These are phyloP conservation scores for Fusarium sp. DNA, from an alignment of 2,329 filamentous ascomycete genomes.

Conservation along the genomic window DNA sequence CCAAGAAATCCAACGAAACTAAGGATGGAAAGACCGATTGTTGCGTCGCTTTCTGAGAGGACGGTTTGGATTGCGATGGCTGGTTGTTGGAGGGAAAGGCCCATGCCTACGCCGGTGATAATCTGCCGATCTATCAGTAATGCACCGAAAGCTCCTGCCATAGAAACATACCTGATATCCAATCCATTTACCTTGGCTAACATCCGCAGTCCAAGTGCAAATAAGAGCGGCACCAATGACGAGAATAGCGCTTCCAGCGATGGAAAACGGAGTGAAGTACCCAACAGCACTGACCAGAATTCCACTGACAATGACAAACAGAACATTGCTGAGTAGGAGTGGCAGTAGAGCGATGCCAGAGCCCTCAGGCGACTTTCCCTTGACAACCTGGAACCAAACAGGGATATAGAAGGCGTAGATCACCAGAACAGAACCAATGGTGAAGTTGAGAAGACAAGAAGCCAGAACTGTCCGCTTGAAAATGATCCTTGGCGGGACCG, in stretches of 20 bases:
- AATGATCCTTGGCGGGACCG: slow-evolving; percentile 5
- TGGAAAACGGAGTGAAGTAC: slow-evolving; percentile 18
- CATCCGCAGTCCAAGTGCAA: slow-evolving; percentile 14
- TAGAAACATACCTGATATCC: slow-evolving; percentile 17
- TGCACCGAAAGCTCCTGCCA: rapidly evolving
- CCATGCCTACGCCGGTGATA: slow-evolving; percentile 15
- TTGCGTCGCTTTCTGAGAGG: slow-evolving; percentile 13
- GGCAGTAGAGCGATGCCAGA: slow-evolving; percentile 21
- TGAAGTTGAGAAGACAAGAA: not conserved
- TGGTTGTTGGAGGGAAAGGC: slow-evolving; percentile 8
- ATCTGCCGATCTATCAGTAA: not conserved
- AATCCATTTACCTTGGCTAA: not conserved
- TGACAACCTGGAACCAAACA: slow-evolving; percentile 26
- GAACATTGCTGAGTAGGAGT: slow-evolving; percentile 1
- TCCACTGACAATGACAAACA: slow-evolving; percentile 17
- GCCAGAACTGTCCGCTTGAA: slow-evolving; percentile 3
- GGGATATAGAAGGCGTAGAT: slow-evolving; percentile 24
- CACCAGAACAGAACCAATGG: not conserved
- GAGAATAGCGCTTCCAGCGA: not conserved
- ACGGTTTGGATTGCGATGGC: slow-evolving; percentile 17
- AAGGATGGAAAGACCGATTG: slow-evolving; percentile 12
- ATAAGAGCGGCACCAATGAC: slow-evolving; percentile 9
- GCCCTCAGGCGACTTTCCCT: not conserved
- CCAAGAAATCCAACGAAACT: slow-evolving; percentile 15
- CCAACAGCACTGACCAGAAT: slow-evolving; percentile 10